Evolutionary conservation across 2,329 filamentous ascomycete species (phyloP).

Genomic region (Diaporthe batatas): DNA sequence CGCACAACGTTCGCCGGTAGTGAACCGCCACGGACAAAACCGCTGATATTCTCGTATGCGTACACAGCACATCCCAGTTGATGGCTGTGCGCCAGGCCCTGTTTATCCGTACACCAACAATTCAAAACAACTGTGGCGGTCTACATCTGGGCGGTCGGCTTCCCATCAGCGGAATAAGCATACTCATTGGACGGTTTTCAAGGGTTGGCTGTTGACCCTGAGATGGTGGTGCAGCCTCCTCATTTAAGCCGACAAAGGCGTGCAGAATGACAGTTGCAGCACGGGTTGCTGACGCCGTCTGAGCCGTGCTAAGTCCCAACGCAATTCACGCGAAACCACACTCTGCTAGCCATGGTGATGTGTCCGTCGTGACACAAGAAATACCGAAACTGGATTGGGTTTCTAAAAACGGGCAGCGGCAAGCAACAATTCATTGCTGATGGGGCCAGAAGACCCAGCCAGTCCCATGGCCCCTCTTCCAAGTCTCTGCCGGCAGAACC

Average conservation of each 20-base stretch:
- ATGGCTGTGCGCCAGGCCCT: not conserved
- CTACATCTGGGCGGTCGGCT: not conserved
- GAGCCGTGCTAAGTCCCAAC: not conserved
- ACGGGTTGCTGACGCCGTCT: not conserved
- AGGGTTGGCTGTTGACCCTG: not conserved
- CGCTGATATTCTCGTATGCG: not conserved
- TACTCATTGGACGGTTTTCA: not conserved
- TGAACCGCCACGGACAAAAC: not conserved
- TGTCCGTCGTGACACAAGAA: not conserved
- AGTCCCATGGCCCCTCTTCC: conserved; percentile 1
- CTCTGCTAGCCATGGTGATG: not conserved
- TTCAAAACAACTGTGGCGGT: not conserved
- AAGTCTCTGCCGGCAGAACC: conserved; percentile 20
- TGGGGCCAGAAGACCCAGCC: conserved; percentile 9
- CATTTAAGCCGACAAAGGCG: not conserved
- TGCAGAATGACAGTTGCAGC: not conserved
- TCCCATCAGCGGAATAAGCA: not conserved
- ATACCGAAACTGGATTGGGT: not conserved
- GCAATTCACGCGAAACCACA: not conserved
- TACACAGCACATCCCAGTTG: not conserved
- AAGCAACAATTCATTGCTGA: conserved; percentile 3
- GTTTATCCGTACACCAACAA: not conserved
- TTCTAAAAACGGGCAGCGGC: conserved; percentile 35
- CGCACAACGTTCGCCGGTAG: not conserved
- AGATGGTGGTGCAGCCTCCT: not conserved